phyloP scores from a whole-genome alignment of 1,139 yeast genomes.

The Martiniozyma asiatica region DNA sequence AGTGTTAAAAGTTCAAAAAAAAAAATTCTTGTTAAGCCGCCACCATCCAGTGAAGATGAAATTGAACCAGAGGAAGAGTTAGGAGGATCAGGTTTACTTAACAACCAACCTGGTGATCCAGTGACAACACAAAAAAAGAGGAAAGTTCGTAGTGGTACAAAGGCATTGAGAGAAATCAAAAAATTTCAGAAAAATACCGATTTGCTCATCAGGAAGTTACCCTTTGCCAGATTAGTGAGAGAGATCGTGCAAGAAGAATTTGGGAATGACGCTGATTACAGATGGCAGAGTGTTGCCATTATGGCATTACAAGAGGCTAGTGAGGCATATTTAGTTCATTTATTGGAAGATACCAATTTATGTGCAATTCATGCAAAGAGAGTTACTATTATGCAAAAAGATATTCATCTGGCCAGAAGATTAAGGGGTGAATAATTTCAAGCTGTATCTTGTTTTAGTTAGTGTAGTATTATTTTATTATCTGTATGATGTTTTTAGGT shows the following conservation, averaged over 20 bases:
- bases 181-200: constrained; percentile 71
- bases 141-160: constrained; percentile 61
- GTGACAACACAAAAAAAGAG: constrained; percentile 25
- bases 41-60: constrained; percentile 6
- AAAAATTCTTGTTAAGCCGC: constrained; percentile 3
- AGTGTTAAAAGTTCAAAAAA: background rate
- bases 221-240: constrained; percentile 79
- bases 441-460: background rate
- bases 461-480: background rate
- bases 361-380: constrained; percentile 90
- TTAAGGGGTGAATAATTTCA: constrained; percentile 45
- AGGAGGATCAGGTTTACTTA: constrained; percentile 27
- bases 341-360: constrained; percentile 81
- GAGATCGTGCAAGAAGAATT: constrained; percentile 64
- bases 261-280: constrained; percentile 45
- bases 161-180: constrained; percentile 68
- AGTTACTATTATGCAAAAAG: constrained; percentile 90
- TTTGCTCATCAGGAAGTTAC: constrained; percentile 65
- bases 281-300: constrained; percentile 88
- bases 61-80: too few relatives aligned
- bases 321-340: constrained; percentile 76
- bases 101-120: constrained; percentile 44
- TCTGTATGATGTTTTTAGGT: background rate
- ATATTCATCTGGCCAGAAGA: constrained; percentile 82
- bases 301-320: constrained; percentile 88